Evolutionary conservation across 441 rosid species (phyloP).

Genomic region (Adansonia grandidieri): DNA sequence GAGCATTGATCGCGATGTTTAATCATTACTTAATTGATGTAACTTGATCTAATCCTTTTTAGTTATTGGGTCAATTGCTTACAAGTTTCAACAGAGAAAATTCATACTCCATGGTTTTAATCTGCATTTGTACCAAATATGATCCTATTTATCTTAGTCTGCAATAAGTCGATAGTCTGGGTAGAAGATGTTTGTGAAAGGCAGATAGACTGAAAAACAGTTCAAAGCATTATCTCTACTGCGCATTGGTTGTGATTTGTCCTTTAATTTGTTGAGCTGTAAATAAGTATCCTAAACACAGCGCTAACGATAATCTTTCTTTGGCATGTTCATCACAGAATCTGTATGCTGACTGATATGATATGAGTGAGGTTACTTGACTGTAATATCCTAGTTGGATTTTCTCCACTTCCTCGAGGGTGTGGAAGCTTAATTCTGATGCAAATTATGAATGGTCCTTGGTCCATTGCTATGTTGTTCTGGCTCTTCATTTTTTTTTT

Average conservation of each 20-base stretch:
- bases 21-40: neutral
- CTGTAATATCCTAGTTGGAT: neutral
- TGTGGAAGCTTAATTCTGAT: slow-evolving; percentile 16
- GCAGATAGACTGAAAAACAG: neutral
- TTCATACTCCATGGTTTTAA: neutral
- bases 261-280: neutral
- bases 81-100: neutral
- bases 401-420: neutral
- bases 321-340: neutral
- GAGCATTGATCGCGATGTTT: neutral
- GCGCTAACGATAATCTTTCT: slow-evolving; percentile 1
- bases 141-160: neutral
- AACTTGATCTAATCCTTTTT: neutral
- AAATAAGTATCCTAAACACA: neutral
- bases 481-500: no score
- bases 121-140: neutral
- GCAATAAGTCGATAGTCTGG: neutral
- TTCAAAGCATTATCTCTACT: neutral
- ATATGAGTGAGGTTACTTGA: neutral
- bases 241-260: neutral
- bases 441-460: neutral
- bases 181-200: neutral
- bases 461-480: neutral
- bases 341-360: neutral
- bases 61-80: slow-evolving; percentile 11